Base-by-base conservation (phyloP, 2,329 filamentous ascomycete species). In the Sarocladium strictum region DNA sequence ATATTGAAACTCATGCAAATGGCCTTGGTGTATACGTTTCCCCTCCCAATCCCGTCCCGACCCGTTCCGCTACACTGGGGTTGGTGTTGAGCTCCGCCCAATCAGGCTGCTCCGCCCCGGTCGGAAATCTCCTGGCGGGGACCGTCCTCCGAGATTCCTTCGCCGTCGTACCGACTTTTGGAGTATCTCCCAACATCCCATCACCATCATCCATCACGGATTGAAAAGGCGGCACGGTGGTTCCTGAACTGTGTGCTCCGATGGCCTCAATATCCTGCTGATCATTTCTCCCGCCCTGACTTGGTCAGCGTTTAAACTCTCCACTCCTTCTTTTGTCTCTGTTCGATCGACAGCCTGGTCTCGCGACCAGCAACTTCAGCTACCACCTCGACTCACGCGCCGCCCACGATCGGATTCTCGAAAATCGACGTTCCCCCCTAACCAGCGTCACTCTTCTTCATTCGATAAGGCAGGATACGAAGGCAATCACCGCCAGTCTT, bases 71-170 rank as follows among this genome's bases (percentile, higher is more conserved):
- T 32, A 21, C 21, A 10, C 47, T 51, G 47, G 47, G 47, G n/a
- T 11, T n/a, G 43, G 21, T 17, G 10, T 19, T 51, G 47, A 29
- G 43, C 15, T 35, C 27, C 47, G 47, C 47, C 47, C 47, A 51
- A 51, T 51, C 47, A 51, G n/a, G 47, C 47, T 35, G 47, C 17
- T 26, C 47, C 47, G 47, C 47, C 27, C 26, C 47, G 47, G 47
- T 32, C 47, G 47, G 47, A 35, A 51, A 35, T 51, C 47, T 51
- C 47, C 47, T 51, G 47, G 47, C 47, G 47, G 47, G 47, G 35
- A 51, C 47, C 29, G 47, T 23, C n/a, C 47, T 51, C 47, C 47
- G 47, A 51, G 26, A 51, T 35, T 35, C 27, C 47, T 51, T 51
- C 47, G 47, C 29, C 29, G 47, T 33, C 43, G 29, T 51, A 21